phyloP scores from a whole-genome alignment of 2,329 filamentous ascomycete genomes.

The Cryphonectria naterciae region DNA sequence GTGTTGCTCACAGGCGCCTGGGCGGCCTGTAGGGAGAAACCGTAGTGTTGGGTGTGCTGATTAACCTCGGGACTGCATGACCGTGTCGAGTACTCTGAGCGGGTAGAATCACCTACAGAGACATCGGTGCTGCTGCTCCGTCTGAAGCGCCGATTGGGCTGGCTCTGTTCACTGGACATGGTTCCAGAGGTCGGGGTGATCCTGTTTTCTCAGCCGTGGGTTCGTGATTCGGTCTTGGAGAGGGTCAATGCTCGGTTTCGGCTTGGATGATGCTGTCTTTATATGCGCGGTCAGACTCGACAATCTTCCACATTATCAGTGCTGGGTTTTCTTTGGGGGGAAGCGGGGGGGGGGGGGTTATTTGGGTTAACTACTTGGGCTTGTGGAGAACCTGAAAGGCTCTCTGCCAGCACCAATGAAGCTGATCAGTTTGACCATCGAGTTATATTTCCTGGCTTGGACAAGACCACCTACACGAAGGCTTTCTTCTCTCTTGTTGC shows the following conservation, averaged over 20 bases:
- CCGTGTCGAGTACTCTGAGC: neutral
- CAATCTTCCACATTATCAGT: neutral
- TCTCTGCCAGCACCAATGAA: neutral
- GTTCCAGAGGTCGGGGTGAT: neutral
- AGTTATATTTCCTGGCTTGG: neutral
- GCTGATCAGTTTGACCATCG: neutral
- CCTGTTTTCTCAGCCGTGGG: too few relatives aligned
- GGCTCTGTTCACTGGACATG: neutral
- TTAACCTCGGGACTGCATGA: neutral
- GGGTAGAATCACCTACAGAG: neutral
- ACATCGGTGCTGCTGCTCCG: neutral
- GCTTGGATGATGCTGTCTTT: too few relatives aligned
- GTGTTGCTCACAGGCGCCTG: neutral
- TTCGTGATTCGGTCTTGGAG: neutral
- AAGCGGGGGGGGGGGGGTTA: too few relatives aligned
- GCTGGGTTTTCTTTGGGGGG: too few relatives aligned
- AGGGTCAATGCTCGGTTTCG: too few relatives aligned
- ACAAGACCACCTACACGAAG: neutral
- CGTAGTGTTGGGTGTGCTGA: neutral
- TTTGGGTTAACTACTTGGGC: neutral
- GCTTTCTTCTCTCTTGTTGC: neutral
- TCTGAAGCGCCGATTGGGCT: neutral
- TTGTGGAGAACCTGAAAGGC: neutral
- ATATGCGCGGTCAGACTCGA: neutral
- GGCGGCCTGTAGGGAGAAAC: neutral